These are phyloP conservation scores for Monsonia emarginata DNA, from an alignment of 441 rosid genomes.

Conservation along the genomic window DNA sequence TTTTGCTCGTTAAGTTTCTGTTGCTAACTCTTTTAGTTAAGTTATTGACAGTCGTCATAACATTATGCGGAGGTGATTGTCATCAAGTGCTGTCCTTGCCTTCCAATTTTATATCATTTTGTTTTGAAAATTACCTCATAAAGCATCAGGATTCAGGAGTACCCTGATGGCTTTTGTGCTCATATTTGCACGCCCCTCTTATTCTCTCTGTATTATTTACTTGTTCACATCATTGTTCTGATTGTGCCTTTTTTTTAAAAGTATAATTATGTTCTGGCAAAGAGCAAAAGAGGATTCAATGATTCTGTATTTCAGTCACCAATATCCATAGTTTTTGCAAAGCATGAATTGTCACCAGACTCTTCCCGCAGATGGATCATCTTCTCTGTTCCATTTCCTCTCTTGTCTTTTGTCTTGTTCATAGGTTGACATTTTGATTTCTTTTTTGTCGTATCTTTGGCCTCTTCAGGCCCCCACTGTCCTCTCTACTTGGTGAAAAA, in stretches of 20 bases:
- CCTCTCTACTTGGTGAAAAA: background rate
- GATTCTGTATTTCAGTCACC: background rate
- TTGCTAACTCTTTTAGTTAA: background rate
- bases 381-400: background rate
- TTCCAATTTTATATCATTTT: background rate
- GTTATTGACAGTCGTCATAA: background rate
- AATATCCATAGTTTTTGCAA: background rate
- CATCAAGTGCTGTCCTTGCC: background rate
- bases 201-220: background rate
- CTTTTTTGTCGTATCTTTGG: background rate
- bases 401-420: background rate
- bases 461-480: background rate
- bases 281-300: background rate
- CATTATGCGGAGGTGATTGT: background rate
- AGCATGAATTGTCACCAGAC: background rate
- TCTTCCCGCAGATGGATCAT: background rate
- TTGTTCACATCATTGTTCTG: background rate
- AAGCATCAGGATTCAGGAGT: background rate
- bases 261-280: background rate
- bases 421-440: background rate
- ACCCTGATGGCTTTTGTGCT: background rate
- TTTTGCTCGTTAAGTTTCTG: background rate
- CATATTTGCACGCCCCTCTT: background rate
- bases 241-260: background rate
- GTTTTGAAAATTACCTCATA: background rate